These are phyloP conservation scores for Haplosporangium gracile DNA, from an alignment of 192 early-diverging fungal genomes.

Conservation along the genomic window DNA sequence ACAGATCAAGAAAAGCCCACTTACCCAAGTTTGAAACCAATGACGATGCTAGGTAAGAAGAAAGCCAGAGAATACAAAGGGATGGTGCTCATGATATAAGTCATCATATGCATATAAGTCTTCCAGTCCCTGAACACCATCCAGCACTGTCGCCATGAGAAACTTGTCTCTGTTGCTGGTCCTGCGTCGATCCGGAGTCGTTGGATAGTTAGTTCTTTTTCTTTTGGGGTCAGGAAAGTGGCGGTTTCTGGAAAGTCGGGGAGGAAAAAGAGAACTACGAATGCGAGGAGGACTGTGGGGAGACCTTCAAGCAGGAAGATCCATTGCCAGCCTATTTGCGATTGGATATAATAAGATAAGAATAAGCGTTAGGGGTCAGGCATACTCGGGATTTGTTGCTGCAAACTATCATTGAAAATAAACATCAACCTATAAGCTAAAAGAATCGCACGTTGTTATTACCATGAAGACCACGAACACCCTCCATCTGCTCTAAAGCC, in stretches of 20 bases:
- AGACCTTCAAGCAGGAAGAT: conserved; percentile 78
- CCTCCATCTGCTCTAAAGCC: conserved; percentile 68
- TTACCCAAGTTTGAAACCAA: conserved; percentile 68
- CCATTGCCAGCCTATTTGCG: conserved; percentile 66
- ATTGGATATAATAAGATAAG: neutral
- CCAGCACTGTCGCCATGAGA: conserved; percentile 62
- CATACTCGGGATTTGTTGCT: neutral
- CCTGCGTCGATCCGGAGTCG: conserved; percentile 63
- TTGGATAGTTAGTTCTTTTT: conserved; percentile 45
- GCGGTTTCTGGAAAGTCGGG: conserved; percentile 63
- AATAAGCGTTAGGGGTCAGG: too few relatives aligned
- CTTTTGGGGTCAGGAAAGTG: conserved; percentile 56
- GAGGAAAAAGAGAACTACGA: conserved; percentile 46
- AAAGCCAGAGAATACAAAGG: conserved; percentile 73
- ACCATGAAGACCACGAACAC: conserved; percentile 56
- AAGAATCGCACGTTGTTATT: neutral
- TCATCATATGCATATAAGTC: conserved; percentile 61
- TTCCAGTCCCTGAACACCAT: conserved; percentile 65
- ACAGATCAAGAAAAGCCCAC: neutral
- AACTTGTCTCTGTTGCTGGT: conserved; percentile 55
- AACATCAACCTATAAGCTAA: too few relatives aligned
- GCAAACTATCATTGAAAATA: neutral
- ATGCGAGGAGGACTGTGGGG: conserved; percentile 43
- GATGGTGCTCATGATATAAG: conserved; percentile 71
- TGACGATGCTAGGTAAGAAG: conserved; percentile 79